Conservation (phyloP, 2,329 filamentous ascomycete genomes). For the Xylaria sp. region DNA sequence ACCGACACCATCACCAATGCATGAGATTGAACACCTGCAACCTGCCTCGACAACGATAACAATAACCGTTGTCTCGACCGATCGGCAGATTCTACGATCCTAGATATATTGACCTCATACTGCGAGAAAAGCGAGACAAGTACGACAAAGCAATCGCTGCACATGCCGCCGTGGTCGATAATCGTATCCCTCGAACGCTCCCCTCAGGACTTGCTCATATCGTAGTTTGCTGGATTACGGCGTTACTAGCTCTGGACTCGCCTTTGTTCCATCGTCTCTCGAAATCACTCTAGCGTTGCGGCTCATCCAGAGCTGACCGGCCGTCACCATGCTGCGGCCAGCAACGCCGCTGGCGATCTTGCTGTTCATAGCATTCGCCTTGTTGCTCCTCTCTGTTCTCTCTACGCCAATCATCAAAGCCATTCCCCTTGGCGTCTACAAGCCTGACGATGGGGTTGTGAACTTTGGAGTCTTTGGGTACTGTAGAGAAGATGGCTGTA, state of each 20-base stretch:
- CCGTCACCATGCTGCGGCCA: constrained; percentile 78
- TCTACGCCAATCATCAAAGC: constrained; percentile 86
- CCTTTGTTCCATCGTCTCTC: constrained; percentile 9
- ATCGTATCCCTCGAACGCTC: constrained; percentile 13
- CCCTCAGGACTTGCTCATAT: neutral
- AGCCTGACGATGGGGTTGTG: constrained; percentile 79
- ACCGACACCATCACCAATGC: constrained; percentile 10
- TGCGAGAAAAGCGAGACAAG: neutral
- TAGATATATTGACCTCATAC: neutral
- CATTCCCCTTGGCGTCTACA: constrained; percentile 81
- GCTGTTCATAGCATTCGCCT: constrained; percentile 81
- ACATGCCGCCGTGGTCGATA: constrained; percentile 36
- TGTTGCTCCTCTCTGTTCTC: constrained; percentile 86
- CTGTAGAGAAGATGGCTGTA: constrained; percentile 72
- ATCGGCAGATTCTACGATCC: constrained; percentile 8
- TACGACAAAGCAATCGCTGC: constrained; percentile 25
- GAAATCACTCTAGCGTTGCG: constrained; percentile 33
- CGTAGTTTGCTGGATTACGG: neutral
- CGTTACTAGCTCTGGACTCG: neutral
- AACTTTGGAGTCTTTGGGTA: constrained; percentile 94
- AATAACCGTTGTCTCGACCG: constrained; percentile 2
- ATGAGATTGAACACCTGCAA: constrained; percentile 6
- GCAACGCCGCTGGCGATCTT: constrained; percentile 89
- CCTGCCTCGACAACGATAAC: constrained; percentile 3
- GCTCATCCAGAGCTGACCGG: constrained; percentile 38